These are phyloP conservation scores for Fraxinus sp. DNA, from an alignment of 305 asterid genomes.

Conservation along the genomic window DNA sequence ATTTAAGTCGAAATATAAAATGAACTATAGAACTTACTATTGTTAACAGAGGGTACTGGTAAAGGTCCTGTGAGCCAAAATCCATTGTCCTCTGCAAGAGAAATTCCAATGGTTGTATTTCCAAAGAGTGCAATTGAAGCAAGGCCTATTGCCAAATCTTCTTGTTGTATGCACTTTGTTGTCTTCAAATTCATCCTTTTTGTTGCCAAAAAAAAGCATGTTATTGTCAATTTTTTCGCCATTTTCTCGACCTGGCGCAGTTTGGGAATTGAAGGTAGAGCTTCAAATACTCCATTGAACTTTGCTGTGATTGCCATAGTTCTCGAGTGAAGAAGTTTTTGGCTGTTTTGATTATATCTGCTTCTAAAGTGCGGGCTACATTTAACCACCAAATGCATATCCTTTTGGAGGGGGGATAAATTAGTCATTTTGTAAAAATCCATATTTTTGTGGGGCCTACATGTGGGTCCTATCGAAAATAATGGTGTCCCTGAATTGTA, in stretches of 20 bases:
- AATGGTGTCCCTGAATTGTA: neutral
- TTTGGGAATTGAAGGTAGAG: constrained; percentile 40
- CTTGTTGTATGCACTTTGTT: constrained; percentile 33
- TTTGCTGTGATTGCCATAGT: constrained; percentile 52
- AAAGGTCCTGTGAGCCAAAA: constrained; percentile 60
- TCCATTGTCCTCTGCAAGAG: constrained; percentile 68
- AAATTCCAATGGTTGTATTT: constrained; percentile 28
- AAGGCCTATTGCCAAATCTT: constrained; percentile 49
- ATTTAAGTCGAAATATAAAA: neutral
- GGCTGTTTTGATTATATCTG: constrained; percentile 25
- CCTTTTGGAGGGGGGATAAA: constrained; percentile 28
- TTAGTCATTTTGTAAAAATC: constrained; percentile 25
- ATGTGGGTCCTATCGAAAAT: neutral
- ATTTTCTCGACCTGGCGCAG: constrained; percentile 20
- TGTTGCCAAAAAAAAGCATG: constrained; percentile 32
- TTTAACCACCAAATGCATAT: constrained; percentile 47
- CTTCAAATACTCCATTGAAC: constrained; percentile 47
- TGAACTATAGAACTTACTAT: constrained; percentile 34
- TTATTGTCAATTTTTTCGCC: constrained; percentile 19
- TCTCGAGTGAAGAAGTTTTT: neutral
- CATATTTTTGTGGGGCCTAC: neutral
- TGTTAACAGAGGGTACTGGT: constrained; percentile 51
- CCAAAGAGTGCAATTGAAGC: constrained; percentile 47
- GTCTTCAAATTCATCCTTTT: constrained; percentile 36
- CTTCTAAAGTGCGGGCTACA: constrained; percentile 10